phyloP scores from a whole-genome alignment of 257 asterid genomes.

The Nicotiana noctiflora region DNA sequence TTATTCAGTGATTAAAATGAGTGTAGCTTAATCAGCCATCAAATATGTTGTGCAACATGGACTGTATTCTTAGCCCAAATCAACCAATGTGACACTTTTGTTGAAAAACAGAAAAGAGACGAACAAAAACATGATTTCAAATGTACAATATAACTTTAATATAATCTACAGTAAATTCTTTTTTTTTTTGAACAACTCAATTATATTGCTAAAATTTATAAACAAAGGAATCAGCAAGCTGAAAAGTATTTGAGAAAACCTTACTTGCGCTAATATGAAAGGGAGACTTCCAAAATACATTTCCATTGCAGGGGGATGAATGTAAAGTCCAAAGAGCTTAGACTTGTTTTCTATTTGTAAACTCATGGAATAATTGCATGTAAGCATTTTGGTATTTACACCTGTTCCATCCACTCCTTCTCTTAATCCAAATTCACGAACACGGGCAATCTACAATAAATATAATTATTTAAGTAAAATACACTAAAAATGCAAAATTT shows the following conservation, averaged over 20 bases:
- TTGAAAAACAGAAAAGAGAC: neutral
- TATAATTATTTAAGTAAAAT: neutral
- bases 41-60: neutral
- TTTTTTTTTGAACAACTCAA: neutral
- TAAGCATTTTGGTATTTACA: slow-evolving; percentile 57
- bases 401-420: slow-evolving; percentile 82
- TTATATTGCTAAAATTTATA: neutral
- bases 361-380: slow-evolving; percentile 50
- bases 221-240: neutral
- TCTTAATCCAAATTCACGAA: slow-evolving; percentile 42
- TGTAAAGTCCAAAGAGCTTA: slow-evolving; percentile 56
- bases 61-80: neutral
- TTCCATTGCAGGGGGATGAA: slow-evolving; percentile 41
- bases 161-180: neutral
- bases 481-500: too few relatives aligned
- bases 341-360: slow-evolving; percentile 56
- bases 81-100: neutral
- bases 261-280: slow-evolving; percentile 53
- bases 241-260: neutral
- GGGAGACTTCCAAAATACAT: slow-evolving; percentile 48
- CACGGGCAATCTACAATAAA: slow-evolving; percentile 36
- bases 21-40: neutral
- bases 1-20: too few relatives aligned
- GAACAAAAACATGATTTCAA: neutral
- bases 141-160: neutral